Evolutionary conservation across 331 rosid species (phyloP), one percentile per base, ranked within the genome.

Genomic region (Rhamnella rubrinervis): DNA sequence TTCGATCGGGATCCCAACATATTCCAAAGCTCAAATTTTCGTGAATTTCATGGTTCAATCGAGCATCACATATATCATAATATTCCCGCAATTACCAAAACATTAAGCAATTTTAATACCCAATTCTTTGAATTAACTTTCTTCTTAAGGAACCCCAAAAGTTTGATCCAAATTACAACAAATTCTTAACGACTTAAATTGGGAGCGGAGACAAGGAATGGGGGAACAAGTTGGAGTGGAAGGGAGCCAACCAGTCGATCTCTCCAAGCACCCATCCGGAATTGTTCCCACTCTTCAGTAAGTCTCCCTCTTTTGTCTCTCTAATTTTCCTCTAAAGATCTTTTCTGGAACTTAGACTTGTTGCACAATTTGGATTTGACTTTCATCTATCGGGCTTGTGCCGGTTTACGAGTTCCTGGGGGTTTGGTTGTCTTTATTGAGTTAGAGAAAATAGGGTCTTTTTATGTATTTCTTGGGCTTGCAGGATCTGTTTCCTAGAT

Each of bases 281-380:
- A 91, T 88, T 46, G 88, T 91, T 46, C 97, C 97, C 51, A 91
- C 91, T 64, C 93, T 91, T n/a, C 97, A 86, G 97, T 91, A 86
- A 85, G 96, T 91, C 74, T 59, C 19, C 10, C 20, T 31, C 35
- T 69, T n/a, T 23, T 23, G 23, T 23, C 23, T 23, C 23, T 23
- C 23, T 23, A 23, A 23, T 23, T 23, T 18, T 28, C 6, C 12
- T 44, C 49, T 44, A 11, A 9, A 11, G 35, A 31, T 31, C 35
- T 31, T 31, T 31, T 31, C 35, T 31, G 35, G 35, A 31, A 31
- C 35, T 3, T 31, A 31, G 5, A 13, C 46, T 8, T 40, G 8
- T 40, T 1, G 46, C 46, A 7, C 46, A 40, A 40, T 40, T 40
- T 40, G 15, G 14, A 11, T 44, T 44, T 44, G 49, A 16, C 14